A percentile compares a stretch with the other conserved stretches of the same genome.
Conservation (phyloP, 164 flowering plant genomes). For the Santalum album region DNA sequence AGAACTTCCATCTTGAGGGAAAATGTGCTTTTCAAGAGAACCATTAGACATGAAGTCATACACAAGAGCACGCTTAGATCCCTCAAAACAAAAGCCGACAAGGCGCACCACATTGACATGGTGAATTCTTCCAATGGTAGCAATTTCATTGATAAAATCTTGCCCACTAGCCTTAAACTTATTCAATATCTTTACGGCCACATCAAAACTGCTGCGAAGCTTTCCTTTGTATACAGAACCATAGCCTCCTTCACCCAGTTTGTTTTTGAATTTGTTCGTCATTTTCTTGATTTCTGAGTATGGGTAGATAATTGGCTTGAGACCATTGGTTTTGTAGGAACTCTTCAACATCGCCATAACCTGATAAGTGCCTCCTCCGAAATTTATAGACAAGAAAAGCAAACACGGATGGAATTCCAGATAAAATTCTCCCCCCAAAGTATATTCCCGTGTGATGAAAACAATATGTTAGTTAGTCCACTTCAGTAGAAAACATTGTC, state of each 20-base stretch:
- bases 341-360: neutral
- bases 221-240: neutral
- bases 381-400: neutral
- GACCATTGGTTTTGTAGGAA: neutral
- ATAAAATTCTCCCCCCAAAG: too few relatives aligned
- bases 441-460: too few relatives aligned
- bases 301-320: neutral
- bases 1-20: neutral
- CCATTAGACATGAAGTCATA: constrained; percentile 10
- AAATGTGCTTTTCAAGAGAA: constrained; percentile 8
- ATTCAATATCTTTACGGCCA: neutral
- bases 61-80: neutral
- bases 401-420: neutral
- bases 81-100: neutral
- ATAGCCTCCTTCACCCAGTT: constrained; percentile 2
- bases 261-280: neutral
- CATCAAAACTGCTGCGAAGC: neutral
- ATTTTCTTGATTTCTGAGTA: constrained; percentile 1
- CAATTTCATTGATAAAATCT: constrained; percentile 1
- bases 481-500: too few relatives aligned
- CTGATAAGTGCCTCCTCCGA: neutral
- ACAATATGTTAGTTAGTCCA: too few relatives aligned
- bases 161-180: neutral
- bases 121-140: constrained; percentile 6
- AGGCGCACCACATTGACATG: constrained; percentile 3